Evolutionary conservation across 176 grass and related monocot species (phyloP).

Genomic region (Lolium rigidum): DNA sequence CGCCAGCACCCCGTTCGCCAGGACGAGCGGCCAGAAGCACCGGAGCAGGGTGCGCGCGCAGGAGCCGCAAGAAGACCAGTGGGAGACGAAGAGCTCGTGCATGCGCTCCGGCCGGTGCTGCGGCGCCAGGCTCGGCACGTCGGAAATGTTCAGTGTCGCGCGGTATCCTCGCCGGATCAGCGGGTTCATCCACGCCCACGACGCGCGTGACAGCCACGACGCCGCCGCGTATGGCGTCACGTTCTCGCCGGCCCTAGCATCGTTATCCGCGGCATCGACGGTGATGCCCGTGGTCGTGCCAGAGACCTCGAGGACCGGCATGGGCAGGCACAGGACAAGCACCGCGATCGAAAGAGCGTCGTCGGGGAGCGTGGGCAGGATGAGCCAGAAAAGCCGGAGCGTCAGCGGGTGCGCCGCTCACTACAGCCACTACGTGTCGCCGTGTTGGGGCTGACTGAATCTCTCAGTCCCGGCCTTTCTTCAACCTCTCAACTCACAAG

Average conservation of each 20-base stretch:
- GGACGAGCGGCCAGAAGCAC: slow-evolving; percentile 78
- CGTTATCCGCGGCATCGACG: background rate
- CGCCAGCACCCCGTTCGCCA: slow-evolving; percentile 66
- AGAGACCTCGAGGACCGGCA: slow-evolving; percentile 44
- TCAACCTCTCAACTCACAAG: too few relatives aligned
- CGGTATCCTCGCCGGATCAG: slow-evolving; percentile 66
- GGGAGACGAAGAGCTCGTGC: slow-evolving; percentile 60
- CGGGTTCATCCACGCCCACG: slow-evolving; percentile 94
- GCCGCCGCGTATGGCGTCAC: slow-evolving; percentile 69
- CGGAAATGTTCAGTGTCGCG: slow-evolving; percentile 56
- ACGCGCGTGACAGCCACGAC: slow-evolving; percentile 56
- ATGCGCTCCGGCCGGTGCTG: slow-evolving; percentile 72
- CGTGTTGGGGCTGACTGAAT: too few relatives aligned
- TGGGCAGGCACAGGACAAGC: slow-evolving; percentile 59
- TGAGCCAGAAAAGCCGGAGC: too few relatives aligned
- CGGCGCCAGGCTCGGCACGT: slow-evolving; percentile 69
- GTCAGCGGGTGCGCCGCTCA: too few relatives aligned
- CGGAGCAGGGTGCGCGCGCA: slow-evolving; percentile 59
- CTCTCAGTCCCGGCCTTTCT: too few relatives aligned
- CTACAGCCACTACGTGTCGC: too few relatives aligned
- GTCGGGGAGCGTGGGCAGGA: slow-evolving; percentile 35
- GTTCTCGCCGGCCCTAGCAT: slow-evolving; percentile 40
- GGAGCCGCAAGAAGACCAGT: slow-evolving; percentile 67
- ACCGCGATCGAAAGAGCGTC: slow-evolving; percentile 55
- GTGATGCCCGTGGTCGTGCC: slow-evolving; percentile 45